Base-by-base conservation (phyloP, 495 filamentous ascomycete species). In the Penicillium atrosanguineum region DNA sequence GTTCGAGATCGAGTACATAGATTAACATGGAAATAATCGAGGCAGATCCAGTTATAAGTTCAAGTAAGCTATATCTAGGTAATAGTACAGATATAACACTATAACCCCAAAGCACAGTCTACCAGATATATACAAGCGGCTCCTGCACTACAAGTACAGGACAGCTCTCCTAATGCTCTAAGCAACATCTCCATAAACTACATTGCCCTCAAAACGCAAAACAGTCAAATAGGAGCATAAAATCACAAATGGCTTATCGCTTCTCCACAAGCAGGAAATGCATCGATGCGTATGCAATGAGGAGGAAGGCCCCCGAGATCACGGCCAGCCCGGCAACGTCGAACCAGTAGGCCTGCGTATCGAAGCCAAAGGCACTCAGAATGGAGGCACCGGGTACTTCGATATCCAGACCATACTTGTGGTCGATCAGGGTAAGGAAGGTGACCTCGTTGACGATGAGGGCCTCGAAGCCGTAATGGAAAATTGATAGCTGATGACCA, bases 401-500 rank as follows among this genome's bases (percentile, higher is more conserved):
- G 45, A 99, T 99, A 62, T 97, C 89, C 3, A 99, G 80, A 3
- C 94, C 94, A 59, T 90, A 94, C 69, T 97, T 94, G 65, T 95
- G 84, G 62, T 99, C 95, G 44, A 91, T 81, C 53, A 99, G 80
- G 2, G 87, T 90, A 53, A 97, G 77, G 68, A 87, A 90, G n/a
- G 85, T 84, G 46, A 97, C 94, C 73, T 99, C 94, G 67, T 99
- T 99, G 63, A 99, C 94, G 53, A 97, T 94, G 20, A 99, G 80
- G 3, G 89, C 87, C 75, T 97, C 94, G 60, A 99, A 97, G 3
- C 86, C 94, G 65, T 96, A 99, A 68, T 99, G 94, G 83, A 97
- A 99, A 58, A 99, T 99, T 18, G 91, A 96, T n/a, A 97, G 78
- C 75, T 91, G 25, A n/a, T 44, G 12, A 47, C 40, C 20, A 14